Conservation (phyloP, 1,284 basidiomycete genomes). For the Sphagnurus paluster region DNA sequence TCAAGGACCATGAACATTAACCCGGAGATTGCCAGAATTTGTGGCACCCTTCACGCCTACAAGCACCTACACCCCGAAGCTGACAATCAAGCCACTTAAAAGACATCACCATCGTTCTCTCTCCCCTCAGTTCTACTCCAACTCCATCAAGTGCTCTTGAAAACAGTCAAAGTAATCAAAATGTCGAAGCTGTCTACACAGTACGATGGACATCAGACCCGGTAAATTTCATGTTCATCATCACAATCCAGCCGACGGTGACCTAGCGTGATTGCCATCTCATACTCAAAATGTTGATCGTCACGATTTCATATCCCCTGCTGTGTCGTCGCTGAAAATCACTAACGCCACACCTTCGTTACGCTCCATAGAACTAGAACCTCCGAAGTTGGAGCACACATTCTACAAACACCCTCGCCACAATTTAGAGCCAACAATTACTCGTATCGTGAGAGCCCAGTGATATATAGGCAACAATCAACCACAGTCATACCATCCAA, state of each 20-base stretch:
- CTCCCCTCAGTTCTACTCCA: not conserved
- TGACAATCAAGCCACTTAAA: not conserved
- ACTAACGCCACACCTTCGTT: conserved; percentile 8
- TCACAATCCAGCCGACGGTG: not conserved
- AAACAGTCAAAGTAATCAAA: too few relatives aligned
- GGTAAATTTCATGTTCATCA: too few relatives aligned
- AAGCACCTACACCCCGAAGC: conserved; percentile 11
- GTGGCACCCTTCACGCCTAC: conserved; percentile 8
- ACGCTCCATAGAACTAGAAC: not conserved
- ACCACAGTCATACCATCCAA: too few relatives aligned
- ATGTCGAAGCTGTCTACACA: too few relatives aligned
- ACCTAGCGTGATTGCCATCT: not conserved
- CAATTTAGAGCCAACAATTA: not conserved
- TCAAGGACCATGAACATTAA: not conserved
- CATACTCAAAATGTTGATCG: not conserved
- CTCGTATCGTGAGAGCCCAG: too few relatives aligned
- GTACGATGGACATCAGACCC: too few relatives aligned
- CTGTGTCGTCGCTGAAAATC: not conserved
- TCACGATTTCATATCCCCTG: not conserved
- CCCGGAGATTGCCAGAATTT: conserved; percentile 10
- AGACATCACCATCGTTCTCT: not conserved
- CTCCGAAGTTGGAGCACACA: not conserved
- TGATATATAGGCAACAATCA: too few relatives aligned
- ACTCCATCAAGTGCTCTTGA: not conserved
- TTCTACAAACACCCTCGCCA: too few relatives aligned